Conservation (phyloP, 192 early-diverging fungal genomes). For the Backusella parvicylindrica region DNA sequence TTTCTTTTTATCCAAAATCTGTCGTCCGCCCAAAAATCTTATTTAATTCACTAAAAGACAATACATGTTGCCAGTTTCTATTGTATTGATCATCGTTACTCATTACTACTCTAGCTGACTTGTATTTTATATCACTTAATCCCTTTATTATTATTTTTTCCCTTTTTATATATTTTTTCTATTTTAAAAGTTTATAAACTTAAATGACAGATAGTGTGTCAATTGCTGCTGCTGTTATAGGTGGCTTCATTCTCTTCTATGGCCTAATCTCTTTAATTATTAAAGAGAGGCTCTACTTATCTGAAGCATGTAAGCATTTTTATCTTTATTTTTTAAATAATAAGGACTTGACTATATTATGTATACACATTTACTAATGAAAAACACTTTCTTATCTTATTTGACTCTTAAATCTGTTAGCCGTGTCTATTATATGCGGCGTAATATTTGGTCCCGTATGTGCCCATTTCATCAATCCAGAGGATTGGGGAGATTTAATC, state of each 20-base stretch:
- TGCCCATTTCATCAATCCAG: slow-evolving; percentile 62
- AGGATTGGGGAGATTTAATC: slow-evolving; percentile 29
- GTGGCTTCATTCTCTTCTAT: slow-evolving; percentile 66
- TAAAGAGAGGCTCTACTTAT: slow-evolving; percentile 69
- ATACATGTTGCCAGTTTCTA: not conserved
- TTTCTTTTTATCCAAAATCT: not conserved
- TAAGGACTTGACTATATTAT: too few relatives aligned
- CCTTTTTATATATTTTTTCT: not conserved
- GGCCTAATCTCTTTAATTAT: slow-evolving; percentile 63
- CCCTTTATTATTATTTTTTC: not conserved
- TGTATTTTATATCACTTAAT: not conserved
- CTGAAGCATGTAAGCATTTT: slow-evolving; percentile 59
- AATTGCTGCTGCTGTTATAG: slow-evolving; percentile 48
- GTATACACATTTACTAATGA: too few relatives aligned
- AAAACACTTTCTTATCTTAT: not conserved
- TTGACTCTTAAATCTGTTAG: slow-evolving; percentile 12
- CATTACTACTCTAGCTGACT: slow-evolving; percentile 1
- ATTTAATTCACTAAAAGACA: not conserved
- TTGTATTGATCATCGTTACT: not conserved
- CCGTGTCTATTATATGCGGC: slow-evolving; percentile 77
- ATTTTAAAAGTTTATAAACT: not conserved
- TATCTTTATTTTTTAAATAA: not conserved
- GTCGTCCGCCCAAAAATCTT: not conserved
- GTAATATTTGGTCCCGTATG: slow-evolving; percentile 73
- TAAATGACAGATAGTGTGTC: slow-evolving; percentile 7